Conservation (phyloP, 148 eudicot species). For the Suaeda aralocaspica region DNA sequence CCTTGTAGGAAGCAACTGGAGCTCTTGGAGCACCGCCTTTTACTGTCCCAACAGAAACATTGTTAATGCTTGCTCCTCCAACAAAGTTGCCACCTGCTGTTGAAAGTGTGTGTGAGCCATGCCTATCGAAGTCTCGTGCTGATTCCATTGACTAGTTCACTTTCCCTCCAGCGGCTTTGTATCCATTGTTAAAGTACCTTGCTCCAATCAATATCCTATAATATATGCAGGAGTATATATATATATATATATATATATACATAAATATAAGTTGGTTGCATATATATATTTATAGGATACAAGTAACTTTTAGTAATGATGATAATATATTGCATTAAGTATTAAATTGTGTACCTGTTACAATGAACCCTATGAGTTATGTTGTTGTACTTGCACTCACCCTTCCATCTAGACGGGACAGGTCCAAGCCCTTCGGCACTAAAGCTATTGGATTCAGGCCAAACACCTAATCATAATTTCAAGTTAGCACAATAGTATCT, state of each 20-base stretch:
- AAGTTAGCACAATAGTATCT: neutral
- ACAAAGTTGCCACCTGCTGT: constrained; percentile 64
- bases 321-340: no score
- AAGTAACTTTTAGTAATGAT: no score
- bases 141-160: constrained; percentile 14
- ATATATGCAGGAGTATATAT: no score
- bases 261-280: no score
- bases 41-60: constrained; percentile 39
- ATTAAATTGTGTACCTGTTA: constrained; percentile 36
- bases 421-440: constrained; percentile 37
- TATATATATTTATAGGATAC: no score
- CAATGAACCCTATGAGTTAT: constrained; percentile 24
- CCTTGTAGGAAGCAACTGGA: constrained; percentile 61
- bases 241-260: no score
- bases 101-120: constrained; percentile 66
- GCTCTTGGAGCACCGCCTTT: constrained; percentile 72
- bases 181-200: constrained; percentile 43
- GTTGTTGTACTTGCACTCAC: constrained; percentile 31
- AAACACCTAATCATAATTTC: constrained; percentile 37
- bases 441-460: constrained; percentile 67
- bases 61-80: constrained; percentile 34
- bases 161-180: neutral
- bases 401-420: constrained; percentile 68
- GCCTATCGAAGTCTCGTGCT: constrained; percentile 51
- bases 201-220: constrained; percentile 64